Conservation (phyloP, 2,329 filamentous ascomycete species). For the Podosphaera fusca region DNA sequence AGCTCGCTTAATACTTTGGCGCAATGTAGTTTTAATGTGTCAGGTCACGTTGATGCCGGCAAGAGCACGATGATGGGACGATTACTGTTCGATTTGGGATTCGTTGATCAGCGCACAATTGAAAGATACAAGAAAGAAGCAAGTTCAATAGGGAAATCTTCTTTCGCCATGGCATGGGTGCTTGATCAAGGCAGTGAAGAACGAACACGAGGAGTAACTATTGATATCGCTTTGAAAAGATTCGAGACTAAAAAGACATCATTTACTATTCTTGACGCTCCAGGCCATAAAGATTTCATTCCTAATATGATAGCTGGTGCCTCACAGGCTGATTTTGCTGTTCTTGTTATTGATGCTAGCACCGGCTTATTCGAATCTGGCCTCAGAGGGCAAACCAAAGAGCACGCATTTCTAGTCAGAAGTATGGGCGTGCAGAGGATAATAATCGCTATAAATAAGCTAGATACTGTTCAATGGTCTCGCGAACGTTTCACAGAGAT, state of each 20-base stretch:
- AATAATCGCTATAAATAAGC: constrained; percentile 85
- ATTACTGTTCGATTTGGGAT: constrained; percentile 69
- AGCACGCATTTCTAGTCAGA: constrained; percentile 72
- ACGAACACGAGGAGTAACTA: constrained; percentile 72
- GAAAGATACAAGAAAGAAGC: constrained; percentile 78
- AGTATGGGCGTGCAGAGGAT: constrained; percentile 78
- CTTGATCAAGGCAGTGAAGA: constrained; percentile 84
- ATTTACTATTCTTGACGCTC: constrained; percentile 89
- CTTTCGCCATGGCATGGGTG: constrained; percentile 92
- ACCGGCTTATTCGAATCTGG: constrained; percentile 86
- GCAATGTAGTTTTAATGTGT: constrained; percentile 2
- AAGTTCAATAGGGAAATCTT: constrained; percentile 76
- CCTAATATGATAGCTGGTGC: constrained; percentile 98
- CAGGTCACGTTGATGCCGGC: constrained; percentile 87
- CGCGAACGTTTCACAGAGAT: constrained; percentile 70
- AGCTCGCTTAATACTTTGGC: neutral
- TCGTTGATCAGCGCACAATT: constrained; percentile 69
- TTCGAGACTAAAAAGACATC: constrained; percentile 73
- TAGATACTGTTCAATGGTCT: constrained; percentile 71
- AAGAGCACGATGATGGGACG: constrained; percentile 97
- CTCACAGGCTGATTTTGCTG: constrained; percentile 84
- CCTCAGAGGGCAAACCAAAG: constrained; percentile 76
- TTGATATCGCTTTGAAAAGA: constrained; percentile 85
- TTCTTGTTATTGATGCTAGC: constrained; percentile 79
- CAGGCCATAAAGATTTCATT: constrained; percentile 86